These are phyloP conservation scores for Pythium phragmiticola DNA, from an alignment of 352 stramenopile genomes.

Conservation along the genomic window DNA sequence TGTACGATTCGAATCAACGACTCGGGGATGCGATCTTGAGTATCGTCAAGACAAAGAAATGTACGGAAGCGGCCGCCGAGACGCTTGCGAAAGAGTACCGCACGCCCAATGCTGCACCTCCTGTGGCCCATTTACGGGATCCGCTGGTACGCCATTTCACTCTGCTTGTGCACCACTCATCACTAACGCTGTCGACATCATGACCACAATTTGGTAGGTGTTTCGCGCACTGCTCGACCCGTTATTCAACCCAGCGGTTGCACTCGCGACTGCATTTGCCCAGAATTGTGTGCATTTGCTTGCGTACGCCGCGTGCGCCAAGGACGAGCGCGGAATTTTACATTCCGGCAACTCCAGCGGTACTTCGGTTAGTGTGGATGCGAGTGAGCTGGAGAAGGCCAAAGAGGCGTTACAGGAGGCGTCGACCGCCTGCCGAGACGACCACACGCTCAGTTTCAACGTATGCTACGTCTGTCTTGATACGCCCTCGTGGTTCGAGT, in stretches of 20 bases:
- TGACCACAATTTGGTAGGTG: conserved; percentile 35
- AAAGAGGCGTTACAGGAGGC: conserved; percentile 71
- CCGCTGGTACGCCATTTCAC: conserved; percentile 46
- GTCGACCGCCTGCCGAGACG: conserved; percentile 78
- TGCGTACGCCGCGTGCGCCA: conserved; percentile 72
- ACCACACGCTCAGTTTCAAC: conserved; percentile 87
- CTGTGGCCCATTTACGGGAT: conserved; percentile 68
- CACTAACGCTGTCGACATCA: neutral
- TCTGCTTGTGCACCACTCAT: neutral
- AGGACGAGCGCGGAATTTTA: conserved; percentile 77
- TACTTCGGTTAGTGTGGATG: conserved; percentile 38
- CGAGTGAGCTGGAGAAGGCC: conserved; percentile 54
- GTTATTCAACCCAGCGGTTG: conserved; percentile 77
- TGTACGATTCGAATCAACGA: conserved; percentile 52
- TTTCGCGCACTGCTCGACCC: conserved; percentile 75
- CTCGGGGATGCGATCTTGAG: conserved; percentile 74
- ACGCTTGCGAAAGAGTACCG: conserved; percentile 72
- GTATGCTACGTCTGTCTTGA: conserved; percentile 32
- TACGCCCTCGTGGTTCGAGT: no score
- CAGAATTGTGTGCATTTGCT: conserved; percentile 72
- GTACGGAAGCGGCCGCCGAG: conserved; percentile 55
- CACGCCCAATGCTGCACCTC: conserved; percentile 41
- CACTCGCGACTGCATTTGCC: conserved; percentile 51
- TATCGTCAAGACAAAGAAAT: conserved; percentile 77
- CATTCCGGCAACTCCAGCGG: conserved; percentile 31